Conservation (phyloP, 805 yeast species). For the Saccharomycopsis fodiens region DNA sequence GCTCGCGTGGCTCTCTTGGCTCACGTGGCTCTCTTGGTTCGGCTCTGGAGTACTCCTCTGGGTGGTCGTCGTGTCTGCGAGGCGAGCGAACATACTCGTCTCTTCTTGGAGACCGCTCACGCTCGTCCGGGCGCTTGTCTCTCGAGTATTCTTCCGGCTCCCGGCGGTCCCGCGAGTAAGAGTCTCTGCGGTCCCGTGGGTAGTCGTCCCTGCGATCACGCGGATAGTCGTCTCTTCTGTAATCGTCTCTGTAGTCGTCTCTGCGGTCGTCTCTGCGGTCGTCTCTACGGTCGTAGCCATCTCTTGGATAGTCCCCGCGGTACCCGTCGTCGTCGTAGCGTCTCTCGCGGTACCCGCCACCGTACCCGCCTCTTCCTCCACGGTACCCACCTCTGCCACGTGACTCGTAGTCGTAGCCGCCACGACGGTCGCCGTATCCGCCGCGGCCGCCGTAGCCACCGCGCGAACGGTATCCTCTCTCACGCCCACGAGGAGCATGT, state of each 20-base stretch:
- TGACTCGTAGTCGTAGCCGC: neutral
- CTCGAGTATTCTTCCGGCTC: neutral
- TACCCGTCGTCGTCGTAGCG: slow-evolving; percentile 4
- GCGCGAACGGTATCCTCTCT: slow-evolving; percentile 4
- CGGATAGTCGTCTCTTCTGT: slow-evolving; percentile 7
- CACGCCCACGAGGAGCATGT: slow-evolving; percentile 17
- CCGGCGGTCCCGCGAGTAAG: too few species aligned
- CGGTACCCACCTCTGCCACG: neutral
- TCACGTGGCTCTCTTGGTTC: too few species aligned
- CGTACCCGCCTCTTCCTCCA: slow-evolving; percentile 16
- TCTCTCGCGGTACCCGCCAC: slow-evolving; percentile 5
- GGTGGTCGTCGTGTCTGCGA: too few species aligned
- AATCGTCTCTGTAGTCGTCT: slow-evolving; percentile 4
- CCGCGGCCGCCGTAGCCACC: slow-evolving; percentile 19
- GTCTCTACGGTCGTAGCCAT: slow-evolving; percentile 9
- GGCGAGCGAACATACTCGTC: too few species aligned
- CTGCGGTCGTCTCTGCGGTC: slow-evolving; percentile 5
- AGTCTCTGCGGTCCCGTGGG: neutral
- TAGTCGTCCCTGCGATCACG: neutral
- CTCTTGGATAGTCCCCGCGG: slow-evolving; percentile 9
- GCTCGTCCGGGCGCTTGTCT: too few species aligned
- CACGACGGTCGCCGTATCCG: slow-evolving; percentile 1
- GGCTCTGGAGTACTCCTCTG: too few species aligned
- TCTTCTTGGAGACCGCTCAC: too few species aligned
- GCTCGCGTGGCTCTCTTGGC: too few species aligned